Evolutionary conservation across 257 asterid species (phyloP), one percentile per base, ranked within the genome.

Genomic region (Cruciata laevipes): DNA sequence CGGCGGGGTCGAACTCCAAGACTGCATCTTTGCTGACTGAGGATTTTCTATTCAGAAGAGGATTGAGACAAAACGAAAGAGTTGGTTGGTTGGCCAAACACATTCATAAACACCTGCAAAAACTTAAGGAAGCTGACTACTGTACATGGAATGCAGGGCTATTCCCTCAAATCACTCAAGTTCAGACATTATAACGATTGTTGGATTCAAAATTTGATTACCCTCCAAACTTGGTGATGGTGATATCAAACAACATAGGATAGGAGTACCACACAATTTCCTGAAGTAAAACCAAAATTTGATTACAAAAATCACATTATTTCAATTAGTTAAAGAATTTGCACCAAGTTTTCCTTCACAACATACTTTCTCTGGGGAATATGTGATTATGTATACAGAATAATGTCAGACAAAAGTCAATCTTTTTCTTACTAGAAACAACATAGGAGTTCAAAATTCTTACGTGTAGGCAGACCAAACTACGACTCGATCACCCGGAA

Each of bases 391-490:
- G 0, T 33, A 27, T 27, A 27, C 30, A 27, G 30, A 27, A 27
- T 5, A 8, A 47, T 0, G 55, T 47, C 55, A 47, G 55, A 47
- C 55, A n/a, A 23, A 33, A 37, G 37, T 58, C 52, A 38, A 35
- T 31, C 30, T 16, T 25, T 16, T 4, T 3, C 40, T 9, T 11
- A 3, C 9, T 11, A 18, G 49, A 38, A 59, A 69, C 30, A 62
- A 18, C 56, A 71, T 23, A 27, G 5, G 24, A 33, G 59, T 49
- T 35, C n/a, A 18, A 77, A 61, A 10, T 17, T 61, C 98, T 84
- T 81, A 89, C 98, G 74, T 75, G 53, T 80, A 76, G 17, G 93
- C 77, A 0, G 97, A 83, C 98, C 98, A 92, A 75, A 87, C 98
- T 17, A 89, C 67, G 17, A 84, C 80, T 52, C 81, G 84, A 76